A percentile compares a stretch with the other conserved stretches of the same genome.
These are phyloP conservation scores for Haplographium delicatum DNA, from an alignment of 495 filamentous ascomycete genomes.

Conservation along the genomic window DNA sequence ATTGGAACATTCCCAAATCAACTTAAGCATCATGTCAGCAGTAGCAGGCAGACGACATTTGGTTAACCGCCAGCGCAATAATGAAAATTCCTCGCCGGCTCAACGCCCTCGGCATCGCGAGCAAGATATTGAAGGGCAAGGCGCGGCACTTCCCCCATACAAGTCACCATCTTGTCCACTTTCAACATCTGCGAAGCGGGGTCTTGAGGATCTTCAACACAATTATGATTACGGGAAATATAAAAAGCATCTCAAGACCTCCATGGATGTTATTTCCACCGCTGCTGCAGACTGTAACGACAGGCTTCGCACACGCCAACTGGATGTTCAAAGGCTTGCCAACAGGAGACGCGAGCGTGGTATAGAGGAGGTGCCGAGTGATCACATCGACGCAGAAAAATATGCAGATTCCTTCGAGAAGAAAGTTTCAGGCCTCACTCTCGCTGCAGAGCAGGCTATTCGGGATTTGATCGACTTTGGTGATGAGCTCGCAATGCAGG, in stretches of 20 bases:
- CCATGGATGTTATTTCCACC: constrained; percentile 31
- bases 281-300: constrained; percentile 49
- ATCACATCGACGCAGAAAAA: constrained; percentile 34
- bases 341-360: constrained; percentile 28
- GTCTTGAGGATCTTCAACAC: constrained; percentile 29
- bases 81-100: constrained; percentile 15
- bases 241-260: constrained; percentile 33
- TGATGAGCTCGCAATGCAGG: constrained; percentile 42
- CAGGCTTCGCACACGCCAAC: constrained; percentile 36
- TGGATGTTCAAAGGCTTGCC: constrained; percentile 34
- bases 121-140: constrained; percentile 5
- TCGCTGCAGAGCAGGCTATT: constrained; percentile 36
- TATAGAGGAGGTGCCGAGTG: constrained; percentile 34
- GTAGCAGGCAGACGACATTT: constrained; percentile 3
- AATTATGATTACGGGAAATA: constrained; percentile 30
- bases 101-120: not conserved
- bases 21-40: no score
- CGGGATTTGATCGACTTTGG: constrained; percentile 40
- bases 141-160: constrained; percentile 50
- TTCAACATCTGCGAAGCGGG: constrained; percentile 26
- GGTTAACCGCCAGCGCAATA: constrained; percentile 6
- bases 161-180: constrained; percentile 51
- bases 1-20: no score
- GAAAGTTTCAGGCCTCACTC: constrained; percentile 34
- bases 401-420: constrained; percentile 32